Evolutionary conservation across 2,329 filamentous ascomycete species (phyloP).

Genomic region (Aspergillus fructus): DNA sequence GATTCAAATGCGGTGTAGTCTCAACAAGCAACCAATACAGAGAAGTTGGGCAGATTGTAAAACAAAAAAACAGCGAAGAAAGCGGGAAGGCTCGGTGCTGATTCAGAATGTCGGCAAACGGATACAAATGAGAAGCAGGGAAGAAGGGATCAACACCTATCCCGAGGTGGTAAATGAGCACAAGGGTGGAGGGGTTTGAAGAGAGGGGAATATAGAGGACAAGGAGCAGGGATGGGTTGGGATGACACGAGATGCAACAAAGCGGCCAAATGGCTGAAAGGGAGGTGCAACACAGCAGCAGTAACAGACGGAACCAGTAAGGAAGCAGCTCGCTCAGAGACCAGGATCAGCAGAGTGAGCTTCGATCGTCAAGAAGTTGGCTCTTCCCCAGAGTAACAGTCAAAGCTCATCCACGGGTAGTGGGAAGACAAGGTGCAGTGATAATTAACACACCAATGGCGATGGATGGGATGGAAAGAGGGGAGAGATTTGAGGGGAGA

Average conservation of each 20-base stretch:
- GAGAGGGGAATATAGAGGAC: slow-evolving; percentile 10
- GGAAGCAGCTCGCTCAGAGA: slow-evolving; percentile 17
- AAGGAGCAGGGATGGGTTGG: slow-evolving; percentile 15
- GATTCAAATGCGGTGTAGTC: slow-evolving; percentile 5
- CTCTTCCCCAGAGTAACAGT: slow-evolving; percentile 12
- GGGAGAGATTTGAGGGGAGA: slow-evolving; percentile 12
- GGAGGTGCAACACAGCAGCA: slow-evolving; percentile 17
- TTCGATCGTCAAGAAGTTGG: slow-evolving; percentile 10
- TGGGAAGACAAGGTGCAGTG: slow-evolving; percentile 5
- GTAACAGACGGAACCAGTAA: slow-evolving; percentile 15
- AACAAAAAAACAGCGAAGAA: slow-evolving; percentile 6
- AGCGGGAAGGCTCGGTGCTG: not conserved
- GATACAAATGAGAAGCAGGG: not conserved
- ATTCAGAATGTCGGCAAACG: not conserved
- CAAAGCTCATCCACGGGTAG: slow-evolving; percentile 11
- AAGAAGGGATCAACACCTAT: not conserved
- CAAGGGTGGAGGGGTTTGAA: slow-evolving; percentile 5
- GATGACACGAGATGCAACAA: slow-evolving; percentile 16
- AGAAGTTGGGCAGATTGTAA: not conserved
- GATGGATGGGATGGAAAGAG: slow-evolving; percentile 13
- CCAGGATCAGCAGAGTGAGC: slow-evolving; percentile 16
- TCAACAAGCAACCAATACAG: not conserved
- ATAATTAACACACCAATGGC: slow-evolving; percentile 16
- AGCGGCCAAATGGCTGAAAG: slow-evolving; percentile 18
- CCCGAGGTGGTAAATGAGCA: slow-evolving; percentile 11